Base-by-base conservation (phyloP, 257 asterid species). In the Solanum paucissectum region DNA sequence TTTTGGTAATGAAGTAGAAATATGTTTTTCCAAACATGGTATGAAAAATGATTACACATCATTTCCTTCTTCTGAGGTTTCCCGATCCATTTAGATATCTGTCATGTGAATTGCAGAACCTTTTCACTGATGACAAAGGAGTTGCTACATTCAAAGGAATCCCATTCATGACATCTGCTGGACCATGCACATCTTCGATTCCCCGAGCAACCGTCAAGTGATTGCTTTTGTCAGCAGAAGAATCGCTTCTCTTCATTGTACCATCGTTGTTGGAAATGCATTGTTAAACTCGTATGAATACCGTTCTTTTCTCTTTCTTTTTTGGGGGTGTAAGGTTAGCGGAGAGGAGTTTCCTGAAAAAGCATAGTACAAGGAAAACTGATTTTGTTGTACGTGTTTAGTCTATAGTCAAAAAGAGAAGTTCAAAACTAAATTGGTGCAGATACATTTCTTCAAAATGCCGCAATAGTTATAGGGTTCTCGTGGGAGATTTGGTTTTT, bases 91-190 rank as follows among this genome's bases (percentile, higher is more conserved):
- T 12, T 23, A 40, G 23, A 79, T 42, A 5, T 40, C 16, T 40
- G 32, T 75, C 85, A 42, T 42, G 60, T 77, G 84, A n/a, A 29
- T 29, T 90, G 96, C 96, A 97, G 99, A 90, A 94, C 92, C 95
- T 97, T 79, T 92, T 72, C 91, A 95, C 99, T 0, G 96, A 97
- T 73, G 97, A 92, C 25, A 90, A 92, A 40, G 98, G 99, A 58
- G 88, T 96, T 7, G 99, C 99, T 7, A 94, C 95, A 21, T 97
- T 93, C 93, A 96, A 95, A 88, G 98, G 97, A 83, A 91, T 91
- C 89, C 98, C 98, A 2, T 97, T 97, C 77, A 95, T 92, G 98
- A 97, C 99, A 49, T 93, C 96, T 42, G 92, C 98, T 40, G 99
- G 99, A 29, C 97, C 99, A 4, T 95, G 98, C 94, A 90, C 93